Evolutionary conservation across 2,329 filamentous ascomycete genomes (phyloP), one percentile per base, ranked within the genome.

Genomic region (Phialophora tarda): DNA sequence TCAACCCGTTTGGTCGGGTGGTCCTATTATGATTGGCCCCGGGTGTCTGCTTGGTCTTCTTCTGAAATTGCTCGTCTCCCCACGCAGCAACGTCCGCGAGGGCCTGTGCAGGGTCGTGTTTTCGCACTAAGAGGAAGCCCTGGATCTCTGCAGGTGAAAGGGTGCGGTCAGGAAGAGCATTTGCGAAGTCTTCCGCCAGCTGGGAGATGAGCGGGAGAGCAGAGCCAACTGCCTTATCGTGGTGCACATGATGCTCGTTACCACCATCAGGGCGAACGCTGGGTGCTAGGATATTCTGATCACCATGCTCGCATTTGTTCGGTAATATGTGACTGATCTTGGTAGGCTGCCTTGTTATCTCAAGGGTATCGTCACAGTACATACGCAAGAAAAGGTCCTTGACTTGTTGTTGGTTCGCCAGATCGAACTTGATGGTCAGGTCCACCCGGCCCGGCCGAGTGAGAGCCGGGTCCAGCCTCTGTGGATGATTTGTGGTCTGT

Each of bases 371-470:
- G 26, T 68, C 68, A 47, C 50, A 69, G 56, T 73, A 76, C 71
- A 76, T 74, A n/a, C 70, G 68, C n/a, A 74, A 44, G 66, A 75
- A 73, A 62, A 75, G 67, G 30, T 73, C 68, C 62, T 60, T 65
- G 53, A 70, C 71, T 55, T 75, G 73, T 17, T 67, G 66, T 62
- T 68, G 65, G 64, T 66, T 69, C 41, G 73, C 64, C 48, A 60
- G 58, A 57, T 69, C 62, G 75, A 93, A 90, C 11, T 81, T 80
- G 1, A 93, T 85, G 72, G 89, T 86, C 51, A 89, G 79, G 69
- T 93, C 90, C 1, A 93, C 87, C 1, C 90, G 83, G 1, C 90
- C 90, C 0, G 91, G 90, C 0, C 91, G 83, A 59, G 92, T 88
- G 8, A 95, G 82, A 0, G 90, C 91, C 51, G 88, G 83, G 73